Evolutionary conservation across 2,329 filamentous ascomycete species (phyloP).

Genomic region (Fusarium foetens): DNA sequence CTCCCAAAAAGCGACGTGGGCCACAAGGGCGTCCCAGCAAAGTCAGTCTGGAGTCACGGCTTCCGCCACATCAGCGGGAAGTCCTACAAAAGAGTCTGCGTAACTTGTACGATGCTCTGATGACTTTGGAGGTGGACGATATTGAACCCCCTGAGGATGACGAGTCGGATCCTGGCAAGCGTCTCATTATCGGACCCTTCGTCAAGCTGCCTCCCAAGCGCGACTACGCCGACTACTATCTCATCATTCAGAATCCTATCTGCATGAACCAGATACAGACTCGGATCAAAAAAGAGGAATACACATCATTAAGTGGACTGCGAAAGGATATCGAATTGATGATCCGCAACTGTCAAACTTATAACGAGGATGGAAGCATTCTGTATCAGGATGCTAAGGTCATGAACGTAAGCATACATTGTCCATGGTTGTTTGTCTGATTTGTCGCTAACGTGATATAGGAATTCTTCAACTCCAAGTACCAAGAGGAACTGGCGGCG

Average conservation of each 20-base stretch:
- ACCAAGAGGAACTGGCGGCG: constrained; percentile 63
- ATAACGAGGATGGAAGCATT: constrained; percentile 95
- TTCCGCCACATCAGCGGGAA: constrained; percentile 76
- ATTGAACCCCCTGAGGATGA: constrained; percentile 67
- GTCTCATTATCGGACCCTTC: constrained; percentile 92
- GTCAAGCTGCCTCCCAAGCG: constrained; percentile 89
- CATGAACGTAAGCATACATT: constrained; percentile 75
- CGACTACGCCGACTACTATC: constrained; percentile 94
- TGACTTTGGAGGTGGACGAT: constrained; percentile 85
- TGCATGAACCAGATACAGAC: constrained; percentile 95
- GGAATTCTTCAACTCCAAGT: constrained; percentile 66
- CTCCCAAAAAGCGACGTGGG: constrained; percentile 80
- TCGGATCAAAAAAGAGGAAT: constrained; percentile 96
- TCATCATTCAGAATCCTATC: constrained; percentile 91
- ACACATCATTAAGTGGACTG: constrained; percentile 82
- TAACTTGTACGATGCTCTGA: constrained; percentile 80
- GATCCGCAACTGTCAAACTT: constrained; percentile 91
- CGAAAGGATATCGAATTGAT: constrained; percentile 83
- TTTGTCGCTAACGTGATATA: constrained; percentile 52
- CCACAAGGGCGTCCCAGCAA: constrained; percentile 77
- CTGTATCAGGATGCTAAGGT: constrained; percentile 91
- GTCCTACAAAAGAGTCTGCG: constrained; percentile 84
- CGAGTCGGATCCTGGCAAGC: constrained; percentile 69
- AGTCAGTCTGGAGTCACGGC: constrained; percentile 55
- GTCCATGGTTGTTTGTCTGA: neutral